These are phyloP conservation scores for Uronychia binucleata DNA, from an alignment of 73 alveolate genomes.

Conservation along the genomic window DNA sequence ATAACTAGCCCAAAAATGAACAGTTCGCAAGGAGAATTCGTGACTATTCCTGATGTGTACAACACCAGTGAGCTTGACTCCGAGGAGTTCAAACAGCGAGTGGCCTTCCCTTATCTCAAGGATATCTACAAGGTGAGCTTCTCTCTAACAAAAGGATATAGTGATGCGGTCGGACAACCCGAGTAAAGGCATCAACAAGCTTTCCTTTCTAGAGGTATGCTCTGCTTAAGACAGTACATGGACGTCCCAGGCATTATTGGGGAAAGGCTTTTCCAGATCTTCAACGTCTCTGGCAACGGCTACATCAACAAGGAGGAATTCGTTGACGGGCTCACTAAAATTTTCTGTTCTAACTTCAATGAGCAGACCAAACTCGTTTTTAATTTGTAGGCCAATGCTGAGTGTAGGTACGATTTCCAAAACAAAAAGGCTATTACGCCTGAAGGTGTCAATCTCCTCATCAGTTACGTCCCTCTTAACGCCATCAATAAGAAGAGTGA, in stretches of 20 bases:
- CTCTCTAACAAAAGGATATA: constrained; percentile 46
- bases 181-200: constrained; percentile 65
- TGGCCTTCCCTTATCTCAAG: constrained; percentile 59
- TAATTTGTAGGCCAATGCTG: neutral
- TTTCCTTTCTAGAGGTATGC: constrained; percentile 36
- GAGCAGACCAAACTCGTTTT: neutral
- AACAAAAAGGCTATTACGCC: constrained; percentile 46
- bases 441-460: constrained; percentile 54
- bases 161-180: constrained; percentile 66
- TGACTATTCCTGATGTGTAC: neutral
- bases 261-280: constrained; percentile 79
- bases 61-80: neutral
- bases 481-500: constrained; percentile 2
- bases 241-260: constrained; percentile 87
- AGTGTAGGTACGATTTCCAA: constrained; percentile 53
- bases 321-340: constrained; percentile 69
- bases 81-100: constrained; percentile 51
- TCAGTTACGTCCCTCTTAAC: constrained; percentile 49
- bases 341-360: constrained; percentile 32
- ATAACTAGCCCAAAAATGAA: no score
- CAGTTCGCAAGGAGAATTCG: neutral
- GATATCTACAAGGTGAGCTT: constrained; percentile 43
- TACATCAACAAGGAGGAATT: constrained; percentile 79
- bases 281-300: constrained; percentile 75
- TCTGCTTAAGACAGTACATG: constrained; percentile 21